Conservation (phyloP, 495 filamentous ascomycete genomes). For the Penicillium daleae region DNA sequence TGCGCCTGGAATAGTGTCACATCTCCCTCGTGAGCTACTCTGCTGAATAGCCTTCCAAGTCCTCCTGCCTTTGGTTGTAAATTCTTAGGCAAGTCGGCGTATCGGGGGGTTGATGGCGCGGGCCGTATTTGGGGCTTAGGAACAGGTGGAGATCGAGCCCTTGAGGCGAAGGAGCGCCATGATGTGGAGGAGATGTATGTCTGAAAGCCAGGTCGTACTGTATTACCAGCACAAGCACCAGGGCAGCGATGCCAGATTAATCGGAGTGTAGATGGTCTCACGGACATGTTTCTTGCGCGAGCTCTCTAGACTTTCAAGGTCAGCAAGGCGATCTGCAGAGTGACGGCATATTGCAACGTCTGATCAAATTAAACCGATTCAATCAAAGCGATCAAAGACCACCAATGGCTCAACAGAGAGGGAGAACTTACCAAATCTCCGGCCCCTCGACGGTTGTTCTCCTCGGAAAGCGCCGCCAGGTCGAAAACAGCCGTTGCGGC, state of each 20-base stretch:
- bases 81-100: slow-evolving; percentile 4
- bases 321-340: slow-evolving; percentile 13
- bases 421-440: slow-evolving; percentile 19
- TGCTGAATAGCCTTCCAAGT: slow-evolving; percentile 39
- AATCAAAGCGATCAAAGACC: background rate
- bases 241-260: slow-evolving; percentile 36
- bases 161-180: slow-evolving; percentile 46
- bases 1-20: slow-evolving; percentile 62
- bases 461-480: slow-evolving; percentile 31
- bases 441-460: slow-evolving; percentile 25
- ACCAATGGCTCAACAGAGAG: background rate
- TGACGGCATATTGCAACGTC: background rate
- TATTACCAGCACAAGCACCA: slow-evolving; percentile 20
- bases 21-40: slow-evolving; percentile 43
- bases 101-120: slow-evolving; percentile 19
- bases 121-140: slow-evolving; percentile 21
- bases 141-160: slow-evolving; percentile 28
- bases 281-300: slow-evolving; percentile 38
- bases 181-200: slow-evolving; percentile 12
- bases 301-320: slow-evolving; percentile 22
- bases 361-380: background rate
- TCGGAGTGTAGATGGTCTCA: slow-evolving; percentile 33
- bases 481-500: slow-evolving; percentile 37
- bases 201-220: slow-evolving; percentile 19
- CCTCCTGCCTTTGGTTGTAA: slow-evolving; percentile 19